Conservation (phyloP, 169 alveolate species). For the Plasmodium ovale region DNA sequence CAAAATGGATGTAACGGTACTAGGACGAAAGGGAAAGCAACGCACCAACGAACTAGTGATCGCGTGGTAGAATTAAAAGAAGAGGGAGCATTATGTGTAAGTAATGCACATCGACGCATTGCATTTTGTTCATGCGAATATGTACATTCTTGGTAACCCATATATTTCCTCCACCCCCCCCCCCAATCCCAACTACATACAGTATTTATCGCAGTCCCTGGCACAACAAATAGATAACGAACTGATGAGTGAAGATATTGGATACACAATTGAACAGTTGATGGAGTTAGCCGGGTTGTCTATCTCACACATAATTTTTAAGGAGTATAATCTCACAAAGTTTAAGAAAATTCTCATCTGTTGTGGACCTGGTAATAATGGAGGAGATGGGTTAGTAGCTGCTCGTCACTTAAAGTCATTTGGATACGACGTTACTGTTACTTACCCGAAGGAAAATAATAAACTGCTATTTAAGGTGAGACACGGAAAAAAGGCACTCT, state of each 20-base stretch:
- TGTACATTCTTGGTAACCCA: neutral
- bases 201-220: conserved; percentile 63
- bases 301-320: conserved; percentile 85
- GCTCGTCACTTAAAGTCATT: conserved; percentile 89
- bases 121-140: no score
- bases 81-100: no score
- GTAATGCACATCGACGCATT: no score
- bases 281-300: conserved; percentile 94
- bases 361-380: conserved; percentile 95
- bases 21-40: neutral
- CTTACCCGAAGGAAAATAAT: conserved; percentile 86
- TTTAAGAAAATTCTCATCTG: conserved; percentile 80
- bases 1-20: conserved; percentile 50
- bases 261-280: conserved; percentile 88
- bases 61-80: no score
- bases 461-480: conserved; percentile 79
- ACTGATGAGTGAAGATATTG: conserved; percentile 85
- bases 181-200: neutral
- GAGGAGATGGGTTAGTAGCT: conserved; percentile 93
- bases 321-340: conserved; percentile 73
- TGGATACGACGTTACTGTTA: conserved; percentile 82
- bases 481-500: conserved; percentile 53
- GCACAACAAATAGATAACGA: conserved; percentile 85
- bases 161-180: neutral
- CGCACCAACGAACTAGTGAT: no score